Percentiles rank a stretch among this genome's conserved stretches.
Conservation (phyloP, 2,329 filamentous ascomycete genomes). For the Calonectria honghensis region DNA sequence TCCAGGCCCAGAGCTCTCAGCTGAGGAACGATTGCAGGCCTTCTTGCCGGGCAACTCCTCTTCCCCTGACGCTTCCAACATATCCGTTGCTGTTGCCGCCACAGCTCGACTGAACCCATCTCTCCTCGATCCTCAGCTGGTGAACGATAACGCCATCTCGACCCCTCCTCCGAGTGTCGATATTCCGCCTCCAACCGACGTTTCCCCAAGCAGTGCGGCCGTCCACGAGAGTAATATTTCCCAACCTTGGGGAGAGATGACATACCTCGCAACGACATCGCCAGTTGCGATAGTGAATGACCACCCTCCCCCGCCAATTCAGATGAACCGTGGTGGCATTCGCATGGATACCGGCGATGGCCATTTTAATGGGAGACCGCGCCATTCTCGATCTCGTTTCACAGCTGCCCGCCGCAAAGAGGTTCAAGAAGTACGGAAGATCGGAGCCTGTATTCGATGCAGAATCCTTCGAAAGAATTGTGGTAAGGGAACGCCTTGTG, state of each 20-base stretch:
- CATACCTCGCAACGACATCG: constrained; percentile 65
- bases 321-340: constrained; percentile 68
- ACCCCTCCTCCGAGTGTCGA: constrained; percentile 56
- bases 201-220: constrained; percentile 49
- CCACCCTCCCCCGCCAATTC: constrained; percentile 57
- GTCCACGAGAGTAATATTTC: constrained; percentile 51
- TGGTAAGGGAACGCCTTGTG: constrained; percentile 77
- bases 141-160: constrained; percentile 56
- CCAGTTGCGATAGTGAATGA: constrained; percentile 58
- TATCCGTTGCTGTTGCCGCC: constrained; percentile 75
- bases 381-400: constrained; percentile 75
- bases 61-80: constrained; percentile 67
- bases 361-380: constrained; percentile 67
- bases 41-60: constrained; percentile 62
- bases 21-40: constrained; percentile 71
- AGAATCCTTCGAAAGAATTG: constrained; percentile 80
- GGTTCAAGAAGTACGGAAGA: constrained; percentile 78
- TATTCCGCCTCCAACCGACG: constrained; percentile 48
- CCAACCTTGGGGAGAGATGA: constrained; percentile 74
- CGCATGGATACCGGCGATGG: constrained; percentile 70
- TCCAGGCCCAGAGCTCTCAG: constrained; percentile 61
- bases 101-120: constrained; percentile 73
- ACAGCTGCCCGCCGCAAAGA: constrained; percentile 76
- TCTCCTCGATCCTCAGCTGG: constrained; percentile 72
- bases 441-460: constrained; percentile 80